Evolutionary conservation across 73 alveolate genomes (phyloP).

Genomic region (Paramecium bursaria): DNA sequence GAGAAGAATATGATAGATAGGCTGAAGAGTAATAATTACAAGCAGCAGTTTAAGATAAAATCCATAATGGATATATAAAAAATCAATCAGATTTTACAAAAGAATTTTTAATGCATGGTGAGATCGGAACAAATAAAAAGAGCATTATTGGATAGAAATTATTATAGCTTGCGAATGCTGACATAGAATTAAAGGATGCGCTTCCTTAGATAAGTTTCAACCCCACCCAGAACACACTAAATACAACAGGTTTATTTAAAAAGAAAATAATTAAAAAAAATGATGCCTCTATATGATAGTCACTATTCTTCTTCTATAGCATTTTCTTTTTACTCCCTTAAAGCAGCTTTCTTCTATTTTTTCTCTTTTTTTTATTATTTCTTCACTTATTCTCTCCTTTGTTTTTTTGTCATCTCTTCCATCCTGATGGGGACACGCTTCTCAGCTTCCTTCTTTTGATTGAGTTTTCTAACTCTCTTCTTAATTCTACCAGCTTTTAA

Average conservation of each 20-base stretch:
- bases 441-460: conserved; percentile 37
- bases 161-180: conserved; percentile 2
- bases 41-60: background rate
- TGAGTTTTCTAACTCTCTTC: conserved; percentile 25
- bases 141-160: conserved; percentile 25
- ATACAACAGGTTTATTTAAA: too few species aligned
- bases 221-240: too few species aligned
- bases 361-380: conserved; percentile 13
- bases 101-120: conserved; percentile 2
- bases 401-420: conserved; percentile 59
- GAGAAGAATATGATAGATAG: background rate
- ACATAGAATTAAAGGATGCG: conserved; percentile 13
- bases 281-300: too few species aligned
- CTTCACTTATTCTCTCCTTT: conserved; percentile 38
- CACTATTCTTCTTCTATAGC: conserved; percentile 56
- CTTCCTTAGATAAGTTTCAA: conserved; percentile 35
- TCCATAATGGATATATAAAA: background rate
- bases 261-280: too few species aligned
- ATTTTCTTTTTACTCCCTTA: background rate
- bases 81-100: background rate
- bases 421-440: conserved; percentile 20
- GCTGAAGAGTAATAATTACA: conserved; percentile 18
- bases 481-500: conserved; percentile 50
- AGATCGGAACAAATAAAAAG: conserved; percentile 26
- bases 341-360: background rate